These are phyloP conservation scores for Trametopsis cervina DNA, from an alignment of 768 basidiomycete species.

Conservation along the genomic window DNA sequence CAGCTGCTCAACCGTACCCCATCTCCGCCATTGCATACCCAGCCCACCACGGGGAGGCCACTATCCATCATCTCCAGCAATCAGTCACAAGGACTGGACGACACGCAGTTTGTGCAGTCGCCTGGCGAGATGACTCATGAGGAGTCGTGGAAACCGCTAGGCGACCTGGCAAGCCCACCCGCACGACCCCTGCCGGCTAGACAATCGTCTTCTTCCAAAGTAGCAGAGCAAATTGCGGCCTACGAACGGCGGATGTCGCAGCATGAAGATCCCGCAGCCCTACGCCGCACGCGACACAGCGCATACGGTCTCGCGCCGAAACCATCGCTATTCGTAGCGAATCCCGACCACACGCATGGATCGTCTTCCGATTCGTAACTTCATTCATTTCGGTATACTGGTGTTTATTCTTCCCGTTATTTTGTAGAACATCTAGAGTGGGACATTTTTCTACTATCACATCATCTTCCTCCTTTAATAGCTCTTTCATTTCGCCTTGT, in stretches of 20 bases:
- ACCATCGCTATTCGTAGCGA: slow-evolving; percentile 63
- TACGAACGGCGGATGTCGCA: slow-evolving; percentile 56
- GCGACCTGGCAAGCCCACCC: background rate
- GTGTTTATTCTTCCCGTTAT: background rate
- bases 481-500: background rate
- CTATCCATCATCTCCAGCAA: slow-evolving; percentile 5
- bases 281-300: slow-evolving; percentile 31
- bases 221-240: slow-evolving; percentile 47
- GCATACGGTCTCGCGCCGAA: slow-evolving; percentile 60
- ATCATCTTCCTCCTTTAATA: background rate
- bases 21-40: background rate
- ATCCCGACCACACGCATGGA: slow-evolving; percentile 42
- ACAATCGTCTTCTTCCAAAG: slow-evolving; percentile 17
- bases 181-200: slow-evolving; percentile 3
- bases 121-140: slow-evolving; percentile 7
- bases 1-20: slow-evolving; percentile 6
- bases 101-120: slow-evolving; percentile 3
- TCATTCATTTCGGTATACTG: background rate
- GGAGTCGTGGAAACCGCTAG: slow-evolving; percentile 1
- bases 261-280: slow-evolving; percentile 28
- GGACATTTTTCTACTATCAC: background rate
- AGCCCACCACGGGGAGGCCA: slow-evolving; percentile 1
- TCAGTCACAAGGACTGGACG: background rate
- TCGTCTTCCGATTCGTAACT: slow-evolving; percentile 17
- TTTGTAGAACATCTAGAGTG: background rate